phyloP scores from a whole-genome alignment of 164 flowering plant species.

The Chloranthus sessilifolius region DNA sequence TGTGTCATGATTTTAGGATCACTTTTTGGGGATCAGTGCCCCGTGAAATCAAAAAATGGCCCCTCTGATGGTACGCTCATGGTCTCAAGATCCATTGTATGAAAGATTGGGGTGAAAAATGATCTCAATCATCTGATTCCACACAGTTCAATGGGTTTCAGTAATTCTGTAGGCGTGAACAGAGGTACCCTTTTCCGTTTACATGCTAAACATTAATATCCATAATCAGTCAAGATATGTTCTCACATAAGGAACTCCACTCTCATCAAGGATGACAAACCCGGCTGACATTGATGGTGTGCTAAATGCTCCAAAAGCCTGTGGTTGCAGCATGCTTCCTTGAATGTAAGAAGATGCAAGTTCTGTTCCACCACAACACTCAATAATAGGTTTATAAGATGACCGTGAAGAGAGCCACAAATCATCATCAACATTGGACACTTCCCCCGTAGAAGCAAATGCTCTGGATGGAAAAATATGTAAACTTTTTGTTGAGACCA shows the following conservation, averaged over 20 bases:
- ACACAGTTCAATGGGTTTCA: too few relatives aligned
- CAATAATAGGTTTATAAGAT: constrained; percentile 70
- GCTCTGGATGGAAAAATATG: constrained; percentile 31
- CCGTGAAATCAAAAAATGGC: too few relatives aligned
- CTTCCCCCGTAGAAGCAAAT: constrained; percentile 84
- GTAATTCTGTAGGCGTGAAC: too few relatives aligned
- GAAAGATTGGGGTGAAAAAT: too few relatives aligned
- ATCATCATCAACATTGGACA: constrained; percentile 87
- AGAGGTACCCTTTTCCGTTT: too few relatives aligned
- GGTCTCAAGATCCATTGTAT: too few relatives aligned
- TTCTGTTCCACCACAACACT: constrained; percentile 95
- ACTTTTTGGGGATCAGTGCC: too few relatives aligned
- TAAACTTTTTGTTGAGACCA: background rate
- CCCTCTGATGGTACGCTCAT: too few relatives aligned
- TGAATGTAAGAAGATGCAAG: constrained; percentile 67
- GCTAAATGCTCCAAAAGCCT: constrained; percentile 92
- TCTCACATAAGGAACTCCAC: constrained; percentile 81
- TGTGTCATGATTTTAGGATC: too few relatives aligned
- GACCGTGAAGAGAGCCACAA: constrained; percentile 93
- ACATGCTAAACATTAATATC: background rate
- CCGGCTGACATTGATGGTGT: constrained; percentile 66
- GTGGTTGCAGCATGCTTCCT: constrained; percentile 76
- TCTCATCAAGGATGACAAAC: constrained; percentile 75
- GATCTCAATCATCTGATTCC: too few relatives aligned
- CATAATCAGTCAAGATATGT: constrained; percentile 3